phyloP scores from a whole-genome alignment of 345 rosid genomes.

The Sonneratia alba region DNA sequence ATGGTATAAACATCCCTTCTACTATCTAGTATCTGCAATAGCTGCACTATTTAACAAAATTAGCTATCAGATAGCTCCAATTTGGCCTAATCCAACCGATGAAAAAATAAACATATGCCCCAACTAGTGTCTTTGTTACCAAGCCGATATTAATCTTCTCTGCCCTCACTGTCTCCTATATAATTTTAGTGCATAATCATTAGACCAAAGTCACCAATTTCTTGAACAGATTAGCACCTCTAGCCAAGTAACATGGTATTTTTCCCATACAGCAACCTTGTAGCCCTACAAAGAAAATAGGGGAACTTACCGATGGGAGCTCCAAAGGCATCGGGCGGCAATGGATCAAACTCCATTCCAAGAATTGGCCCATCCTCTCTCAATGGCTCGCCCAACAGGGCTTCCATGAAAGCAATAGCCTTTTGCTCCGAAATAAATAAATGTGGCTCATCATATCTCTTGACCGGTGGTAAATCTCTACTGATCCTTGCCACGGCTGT shows the following conservation, averaged over 20 bases:
- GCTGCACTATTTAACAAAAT: no score
- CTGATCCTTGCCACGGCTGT: slow-evolving; percentile 36
- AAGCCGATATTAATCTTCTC: not conserved
- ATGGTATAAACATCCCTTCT: no score
- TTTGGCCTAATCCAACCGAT: not conserved
- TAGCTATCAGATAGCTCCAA: not conserved
- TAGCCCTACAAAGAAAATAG: not conserved
- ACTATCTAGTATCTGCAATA: no score
- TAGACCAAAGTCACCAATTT: not conserved
- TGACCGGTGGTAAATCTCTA: slow-evolving; percentile 35
- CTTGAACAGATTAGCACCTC: not conserved
- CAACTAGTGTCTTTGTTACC: not conserved
- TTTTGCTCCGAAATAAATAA: slow-evolving; percentile 33
- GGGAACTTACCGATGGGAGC: slow-evolving; percentile 52
- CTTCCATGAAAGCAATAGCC: slow-evolving; percentile 63
- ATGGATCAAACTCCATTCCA: slow-evolving; percentile 90
- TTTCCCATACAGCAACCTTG: not conserved
- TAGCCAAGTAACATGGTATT: not conserved
- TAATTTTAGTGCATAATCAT: not conserved
- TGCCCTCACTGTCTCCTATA: not conserved
- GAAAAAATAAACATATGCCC: not conserved
- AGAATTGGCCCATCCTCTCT: slow-evolving; percentile 82
- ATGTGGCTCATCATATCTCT: slow-evolving; percentile 46
- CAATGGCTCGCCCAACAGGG: slow-evolving; percentile 72
- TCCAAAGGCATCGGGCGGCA: slow-evolving; percentile 98